These are phyloP conservation scores for Stellera chamaejasme DNA, from an alignment of 345 rosid species.

Conservation along the genomic window DNA sequence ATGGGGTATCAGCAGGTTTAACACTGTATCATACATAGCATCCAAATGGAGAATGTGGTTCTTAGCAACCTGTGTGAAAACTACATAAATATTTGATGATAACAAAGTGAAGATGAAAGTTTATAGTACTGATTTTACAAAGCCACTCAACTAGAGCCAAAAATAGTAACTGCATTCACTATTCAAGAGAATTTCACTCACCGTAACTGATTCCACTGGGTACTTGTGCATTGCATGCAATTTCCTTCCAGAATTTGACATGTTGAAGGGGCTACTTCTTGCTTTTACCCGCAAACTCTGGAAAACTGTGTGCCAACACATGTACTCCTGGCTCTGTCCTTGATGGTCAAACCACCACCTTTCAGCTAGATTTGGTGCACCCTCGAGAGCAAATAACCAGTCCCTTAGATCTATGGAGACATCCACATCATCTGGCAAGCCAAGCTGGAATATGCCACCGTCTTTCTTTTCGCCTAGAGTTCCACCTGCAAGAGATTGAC, in stretches of 20 bases:
- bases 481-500: constrained; percentile 31
- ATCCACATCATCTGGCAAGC: constrained; percentile 84
- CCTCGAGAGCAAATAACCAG: constrained; percentile 97
- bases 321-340: constrained; percentile 56
- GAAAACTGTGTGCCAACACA: constrained; percentile 86
- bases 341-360: constrained; percentile 40
- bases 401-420: constrained; percentile 69
- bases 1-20: no score
- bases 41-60: no score
- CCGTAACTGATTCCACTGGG: constrained; percentile 74
- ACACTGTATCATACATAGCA: no score
- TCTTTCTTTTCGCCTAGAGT: constrained; percentile 37
- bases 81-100: no score
- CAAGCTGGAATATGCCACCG: constrained; percentile 42
- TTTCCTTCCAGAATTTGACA: constrained; percentile 32
- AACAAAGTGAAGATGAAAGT: no score
- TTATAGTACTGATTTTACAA: no score
- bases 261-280: constrained; percentile 33
- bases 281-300: constrained; percentile 55
- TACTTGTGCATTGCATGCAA: constrained; percentile 24
- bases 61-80: no score
- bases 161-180: no score
- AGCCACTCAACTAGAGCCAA: no score
- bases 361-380: constrained; percentile 63
- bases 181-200: constrained; percentile 22